phyloP scores from a whole-genome alignment of 2,329 filamentous ascomycete genomes.

The Clarireedia paspali region DNA sequence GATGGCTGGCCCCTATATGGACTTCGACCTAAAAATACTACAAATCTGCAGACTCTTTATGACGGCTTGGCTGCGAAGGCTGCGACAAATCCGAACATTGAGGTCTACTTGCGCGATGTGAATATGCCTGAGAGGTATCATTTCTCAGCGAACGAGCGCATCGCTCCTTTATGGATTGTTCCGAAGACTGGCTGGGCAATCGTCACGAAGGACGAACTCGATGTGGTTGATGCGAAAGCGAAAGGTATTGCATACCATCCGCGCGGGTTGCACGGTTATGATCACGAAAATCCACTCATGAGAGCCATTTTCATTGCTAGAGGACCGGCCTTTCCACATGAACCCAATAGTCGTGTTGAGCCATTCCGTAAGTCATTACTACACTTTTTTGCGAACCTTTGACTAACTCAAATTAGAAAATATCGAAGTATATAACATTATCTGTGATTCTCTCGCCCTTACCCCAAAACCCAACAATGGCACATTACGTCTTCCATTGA shows the following conservation, averaged over 20 bases:
- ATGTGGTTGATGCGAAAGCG: constrained; percentile 58
- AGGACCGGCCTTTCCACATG: constrained; percentile 85
- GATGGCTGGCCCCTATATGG: constrained; percentile 95
- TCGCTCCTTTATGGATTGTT: constrained; percentile 90
- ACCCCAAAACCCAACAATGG: constrained; percentile 76
- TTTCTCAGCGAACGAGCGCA: constrained; percentile 79
- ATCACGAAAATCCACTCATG: constrained; percentile 93
- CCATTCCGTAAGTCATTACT: constrained; percentile 63
- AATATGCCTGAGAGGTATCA: constrained; percentile 93
- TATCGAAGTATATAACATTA: constrained; percentile 86
- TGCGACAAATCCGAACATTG: constrained; percentile 59
- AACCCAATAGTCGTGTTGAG: constrained; percentile 69
- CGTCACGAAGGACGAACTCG: constrained; percentile 70
- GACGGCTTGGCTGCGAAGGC: constrained; percentile 49
- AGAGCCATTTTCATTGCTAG: constrained; percentile 88
- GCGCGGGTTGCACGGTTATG: constrained; percentile 84
- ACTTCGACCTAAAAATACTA: constrained; percentile 66
- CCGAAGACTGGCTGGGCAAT: constrained; percentile 92
- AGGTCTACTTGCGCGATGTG: constrained; percentile 78
- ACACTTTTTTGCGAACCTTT: not conserved
- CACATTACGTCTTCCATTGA: constrained; percentile 65
- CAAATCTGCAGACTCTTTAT: constrained; percentile 62
- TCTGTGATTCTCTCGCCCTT: constrained; percentile 81
- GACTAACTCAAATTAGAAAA: constrained; percentile 58
- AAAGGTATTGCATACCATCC: constrained; percentile 67